Evolutionary conservation across 805 yeast species (phyloP), one percentile per base, ranked within the genome.

Genomic region (Priceomyces medius): DNA sequence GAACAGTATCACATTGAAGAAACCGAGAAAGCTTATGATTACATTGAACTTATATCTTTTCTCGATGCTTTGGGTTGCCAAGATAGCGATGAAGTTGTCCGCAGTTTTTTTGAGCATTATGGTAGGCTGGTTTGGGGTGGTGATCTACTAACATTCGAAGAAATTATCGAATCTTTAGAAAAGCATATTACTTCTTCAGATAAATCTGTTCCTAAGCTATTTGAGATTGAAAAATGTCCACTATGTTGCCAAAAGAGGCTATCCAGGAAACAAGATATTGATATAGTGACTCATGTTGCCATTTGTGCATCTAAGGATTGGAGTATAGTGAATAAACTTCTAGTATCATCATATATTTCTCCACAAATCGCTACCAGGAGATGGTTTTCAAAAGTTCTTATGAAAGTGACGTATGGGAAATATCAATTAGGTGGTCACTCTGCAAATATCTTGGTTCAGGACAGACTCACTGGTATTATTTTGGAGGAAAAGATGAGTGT

Each of bases 391-490:
- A 88, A 85, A 53, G 77, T 86, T 2, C 67, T 90, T 42, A 84
- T 89, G 37, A 90, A 88, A 55, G 66, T 93, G 35, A 87, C 93
- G 0, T 89, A 88, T 56, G 99, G 99, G 0, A 85, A 85, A 53
- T 85, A 89, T 58, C 80, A 81, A 37, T 64, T 91, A 27, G 97
- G 97, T 2, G 58, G 71, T 31, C 88, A 91, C 56, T 88, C 95
- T 36, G 99, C 97, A 7, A 91, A 91, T 56, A 91, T 93, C 21
- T 68, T 93, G 37, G 97, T 91, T 2, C 98, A 93, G 60, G 97
- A 93, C 59, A 73, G 99, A 46, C 71, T 76, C 13, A 83, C 97
- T 0, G 99, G 99, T 0, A 76, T 87, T 35, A 80, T 91, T n/a
- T 63, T 85, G 55, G 98, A 91, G 58, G 99, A 91, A 54, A 88